Base-by-base conservation (phyloP, 345 rosid species). In the Pistacia vera region DNA sequence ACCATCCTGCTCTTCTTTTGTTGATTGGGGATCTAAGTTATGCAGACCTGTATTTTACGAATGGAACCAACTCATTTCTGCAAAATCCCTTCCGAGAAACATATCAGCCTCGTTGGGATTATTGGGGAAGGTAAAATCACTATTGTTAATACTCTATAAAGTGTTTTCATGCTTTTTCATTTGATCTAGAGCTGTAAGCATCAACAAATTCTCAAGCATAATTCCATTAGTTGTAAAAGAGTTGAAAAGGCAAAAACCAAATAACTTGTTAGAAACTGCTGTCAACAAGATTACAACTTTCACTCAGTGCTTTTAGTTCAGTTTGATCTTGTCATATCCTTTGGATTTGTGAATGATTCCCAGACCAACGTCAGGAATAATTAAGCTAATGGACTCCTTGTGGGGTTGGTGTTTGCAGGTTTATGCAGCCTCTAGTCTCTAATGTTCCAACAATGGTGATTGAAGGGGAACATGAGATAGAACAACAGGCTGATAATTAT, bases 21-120 rank as follows among this genome's bases (percentile, higher is more conserved):
- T 76, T 96, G 75, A 81, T 93, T 8, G 99, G 99, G 46, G 98
- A 90, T 74, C 84, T 90, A 38, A 85, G 89, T 80, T 93, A 92
- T 68, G 97, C 98, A 0, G 89, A 96, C 77, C 61, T 89, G 78
- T 96, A 92, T 78, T 84, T 83, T 28, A 83, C 97, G 0, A 88
- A 92, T 74, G 93, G 93, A 73, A 85, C 89, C 35, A 84, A 80
- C 70, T 61, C 85, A 0, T 80, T 71, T 79, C 49, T 76, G 11
- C 73, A 68, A 49, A 75, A 79, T 75, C 82, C 90, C 1, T 79
- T 82, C 12, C 86, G 78, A 12, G 91, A 90, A 80, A 85, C 86
- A 2, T 93, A 90, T 82, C 99, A 95, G 85, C 99, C 99, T 84
- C 95, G 97, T 16, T 95, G 99, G 99, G 99, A 93, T 77, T 87